Conservation (phyloP, 2,329 filamentous ascomycete genomes). For the Neonectria neomacrospora region DNA sequence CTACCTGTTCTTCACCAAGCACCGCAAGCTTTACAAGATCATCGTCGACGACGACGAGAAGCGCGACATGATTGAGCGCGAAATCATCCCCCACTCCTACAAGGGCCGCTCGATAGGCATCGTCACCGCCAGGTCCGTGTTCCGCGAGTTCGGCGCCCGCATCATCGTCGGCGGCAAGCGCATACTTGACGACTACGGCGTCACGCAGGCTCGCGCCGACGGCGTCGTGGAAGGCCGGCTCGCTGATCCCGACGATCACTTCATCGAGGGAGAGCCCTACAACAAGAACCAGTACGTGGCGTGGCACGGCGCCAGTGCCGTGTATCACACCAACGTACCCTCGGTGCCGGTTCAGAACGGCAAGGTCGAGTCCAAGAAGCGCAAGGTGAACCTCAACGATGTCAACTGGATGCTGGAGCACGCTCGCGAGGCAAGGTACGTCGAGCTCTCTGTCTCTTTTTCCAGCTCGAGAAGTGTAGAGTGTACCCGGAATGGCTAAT, state of each 20-base stretch:
- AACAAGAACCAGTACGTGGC: constrained; percentile 99
- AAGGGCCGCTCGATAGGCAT: constrained; percentile 98
- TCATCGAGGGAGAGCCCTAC: constrained; percentile 85
- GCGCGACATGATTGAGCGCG: constrained; percentile 92
- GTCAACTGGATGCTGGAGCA: constrained; percentile 98
- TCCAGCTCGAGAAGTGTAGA: neutral
- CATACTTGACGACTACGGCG: constrained; percentile 90
- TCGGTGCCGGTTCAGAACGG: constrained; percentile 79
- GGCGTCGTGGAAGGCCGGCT: constrained; percentile 89
- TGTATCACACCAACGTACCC: constrained; percentile 87
- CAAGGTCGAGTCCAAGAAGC: constrained; percentile 84
- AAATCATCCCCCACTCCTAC: constrained; percentile 97
- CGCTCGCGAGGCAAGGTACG: constrained; percentile 86
- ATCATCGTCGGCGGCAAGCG: constrained; percentile 92
- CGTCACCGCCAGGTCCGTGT: constrained; percentile 94
- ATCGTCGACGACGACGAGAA: constrained; percentile 99
- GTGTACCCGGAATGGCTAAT: constrained; percentile 20
- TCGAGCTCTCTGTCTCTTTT: constrained; percentile 5
- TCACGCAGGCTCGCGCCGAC: constrained; percentile 76
- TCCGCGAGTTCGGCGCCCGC: constrained; percentile 93
- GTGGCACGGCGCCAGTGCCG: constrained; percentile 95
- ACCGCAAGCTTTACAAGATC: constrained; percentile 95
- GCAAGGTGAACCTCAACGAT: constrained; percentile 88
- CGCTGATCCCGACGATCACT: constrained; percentile 87
- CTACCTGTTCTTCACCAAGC: constrained; percentile 99